Conservation (phyloP, 305 asterid genomes). For the Rubia peregrina region DNA sequence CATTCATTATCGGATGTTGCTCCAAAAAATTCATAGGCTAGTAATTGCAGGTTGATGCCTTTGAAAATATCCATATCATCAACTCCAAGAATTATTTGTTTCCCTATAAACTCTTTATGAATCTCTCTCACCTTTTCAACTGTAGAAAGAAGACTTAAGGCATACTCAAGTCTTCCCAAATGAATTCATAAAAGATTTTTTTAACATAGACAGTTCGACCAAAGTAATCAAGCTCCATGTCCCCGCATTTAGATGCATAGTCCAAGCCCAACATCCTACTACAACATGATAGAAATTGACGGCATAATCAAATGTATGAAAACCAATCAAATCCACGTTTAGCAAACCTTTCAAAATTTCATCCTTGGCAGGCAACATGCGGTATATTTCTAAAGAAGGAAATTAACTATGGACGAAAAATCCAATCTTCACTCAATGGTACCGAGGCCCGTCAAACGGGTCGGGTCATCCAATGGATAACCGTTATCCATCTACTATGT, state of each 20-base stretch:
- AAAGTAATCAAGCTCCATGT: constrained; percentile 78
- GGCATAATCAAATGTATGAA: constrained; percentile 84
- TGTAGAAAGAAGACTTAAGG: constrained; percentile 53
- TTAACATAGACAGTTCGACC: constrained; percentile 75
- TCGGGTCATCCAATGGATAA: too few species aligned
- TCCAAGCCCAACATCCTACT: constrained; percentile 82
- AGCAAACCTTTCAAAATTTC: constrained; percentile 66
- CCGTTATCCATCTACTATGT: too few species aligned
- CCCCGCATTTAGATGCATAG: constrained; percentile 81
- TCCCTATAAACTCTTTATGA: constrained; percentile 54
- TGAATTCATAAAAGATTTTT: constrained; percentile 46
- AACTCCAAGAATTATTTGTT: constrained; percentile 65
- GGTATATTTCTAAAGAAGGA: constrained; percentile 79
- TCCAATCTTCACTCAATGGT: constrained; percentile 67
- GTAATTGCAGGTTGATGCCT: constrained; percentile 73
- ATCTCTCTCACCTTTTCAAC: constrained; percentile 55
- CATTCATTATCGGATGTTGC: constrained; percentile 37
- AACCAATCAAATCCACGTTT: constrained; percentile 74
- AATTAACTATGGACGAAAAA: constrained; percentile 88
- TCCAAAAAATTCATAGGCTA: constrained; percentile 61
- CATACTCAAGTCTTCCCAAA: constrained; percentile 71
- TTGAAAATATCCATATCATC: constrained; percentile 92
- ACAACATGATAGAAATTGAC: constrained; percentile 87
- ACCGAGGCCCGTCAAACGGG: too few species aligned
- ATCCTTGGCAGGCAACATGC: constrained; percentile 76